phyloP scores from a whole-genome alignment of 176 grass and related monocot genomes.

The Juncus inflexus region DNA sequence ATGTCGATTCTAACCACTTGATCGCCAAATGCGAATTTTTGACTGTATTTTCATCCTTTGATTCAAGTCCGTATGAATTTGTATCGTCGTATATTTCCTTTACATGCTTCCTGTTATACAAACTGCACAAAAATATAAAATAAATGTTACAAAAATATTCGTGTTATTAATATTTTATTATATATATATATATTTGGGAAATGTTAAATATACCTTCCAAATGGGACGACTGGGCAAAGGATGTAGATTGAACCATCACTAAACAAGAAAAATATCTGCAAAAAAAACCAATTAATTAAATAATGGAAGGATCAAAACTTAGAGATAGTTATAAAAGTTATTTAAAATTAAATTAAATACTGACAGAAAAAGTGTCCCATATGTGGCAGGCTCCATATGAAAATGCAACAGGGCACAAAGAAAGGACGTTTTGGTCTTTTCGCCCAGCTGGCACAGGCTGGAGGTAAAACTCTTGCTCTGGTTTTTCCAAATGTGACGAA shows the following conservation, averaged over 20 bases:
- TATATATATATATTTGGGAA: not conserved
- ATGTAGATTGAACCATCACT: constrained; percentile 86
- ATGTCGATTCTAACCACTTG: constrained; percentile 88
- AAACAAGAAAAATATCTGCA: constrained; percentile 88
- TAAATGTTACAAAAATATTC: constrained; percentile 4
- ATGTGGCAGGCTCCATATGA: constrained; percentile 80
- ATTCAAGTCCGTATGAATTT: constrained; percentile 65
- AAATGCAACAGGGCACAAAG: constrained; percentile 78
- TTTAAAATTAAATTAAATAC: constrained; percentile 20
- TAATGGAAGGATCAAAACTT: constrained; percentile 11
- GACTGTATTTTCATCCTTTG: constrained; percentile 60
- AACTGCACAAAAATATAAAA: constrained; percentile 37
- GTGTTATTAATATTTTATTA: not conserved
- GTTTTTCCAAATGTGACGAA: constrained; percentile 64
- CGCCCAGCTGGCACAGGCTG: constrained; percentile 65
- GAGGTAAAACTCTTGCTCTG: constrained; percentile 89
- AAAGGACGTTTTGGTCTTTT: constrained; percentile 58
- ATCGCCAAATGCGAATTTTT: constrained; percentile 69
- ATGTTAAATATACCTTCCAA: constrained; percentile 69
- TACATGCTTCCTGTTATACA: constrained; percentile 59
- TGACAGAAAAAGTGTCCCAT: constrained; percentile 92
- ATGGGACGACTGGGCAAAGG: constrained; percentile 93
- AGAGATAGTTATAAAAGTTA: not conserved
- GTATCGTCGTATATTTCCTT: constrained; percentile 88
- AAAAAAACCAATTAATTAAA: constrained; percentile 14